phyloP scores from a whole-genome alignment of 305 asterid genomes.

The Ruellia speciosa region DNA sequence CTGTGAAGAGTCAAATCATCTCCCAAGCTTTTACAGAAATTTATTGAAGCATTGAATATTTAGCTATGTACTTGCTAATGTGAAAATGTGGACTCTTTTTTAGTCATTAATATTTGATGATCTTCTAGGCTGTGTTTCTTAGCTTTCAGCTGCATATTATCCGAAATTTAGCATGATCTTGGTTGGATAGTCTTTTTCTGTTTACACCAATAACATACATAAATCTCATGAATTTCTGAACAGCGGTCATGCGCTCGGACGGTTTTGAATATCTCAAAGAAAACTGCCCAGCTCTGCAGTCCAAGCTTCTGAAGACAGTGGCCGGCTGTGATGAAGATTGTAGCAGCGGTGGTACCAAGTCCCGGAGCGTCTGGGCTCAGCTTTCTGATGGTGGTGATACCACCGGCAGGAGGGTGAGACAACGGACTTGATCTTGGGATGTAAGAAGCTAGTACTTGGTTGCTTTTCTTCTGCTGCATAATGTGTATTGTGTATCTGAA shows the following conservation, averaged over 20 bases:
- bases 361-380: slow-evolving; percentile 78
- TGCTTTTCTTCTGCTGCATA: slow-evolving; percentile 22
- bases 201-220: background rate
- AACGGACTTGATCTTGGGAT: slow-evolving; percentile 40
- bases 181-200: background rate
- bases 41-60: too few relatives aligned
- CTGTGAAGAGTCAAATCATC: too few relatives aligned
- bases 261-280: slow-evolving; percentile 65
- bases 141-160: background rate
- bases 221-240: slow-evolving; percentile 8
- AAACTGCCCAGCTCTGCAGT: slow-evolving; percentile 53
- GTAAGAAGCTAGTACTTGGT: slow-evolving; percentile 13
- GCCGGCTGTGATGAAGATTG: slow-evolving; percentile 77
- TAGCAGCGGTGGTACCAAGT: slow-evolving; percentile 67
- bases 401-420: slow-evolving; percentile 66
- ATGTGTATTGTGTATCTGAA: slow-evolving; percentile 5
- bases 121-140: background rate
- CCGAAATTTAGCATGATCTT: background rate
- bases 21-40: too few relatives aligned
- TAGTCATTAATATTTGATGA: background rate
- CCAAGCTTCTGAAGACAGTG: slow-evolving; percentile 65
- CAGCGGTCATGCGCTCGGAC: slow-evolving; percentile 74
- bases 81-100: too few relatives aligned
- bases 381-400: slow-evolving; percentile 77
- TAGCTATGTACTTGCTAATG: too few relatives aligned